Conservation (phyloP, 2,329 filamentous ascomycete species). For the Fusarium pseudoanthophilum region DNA sequence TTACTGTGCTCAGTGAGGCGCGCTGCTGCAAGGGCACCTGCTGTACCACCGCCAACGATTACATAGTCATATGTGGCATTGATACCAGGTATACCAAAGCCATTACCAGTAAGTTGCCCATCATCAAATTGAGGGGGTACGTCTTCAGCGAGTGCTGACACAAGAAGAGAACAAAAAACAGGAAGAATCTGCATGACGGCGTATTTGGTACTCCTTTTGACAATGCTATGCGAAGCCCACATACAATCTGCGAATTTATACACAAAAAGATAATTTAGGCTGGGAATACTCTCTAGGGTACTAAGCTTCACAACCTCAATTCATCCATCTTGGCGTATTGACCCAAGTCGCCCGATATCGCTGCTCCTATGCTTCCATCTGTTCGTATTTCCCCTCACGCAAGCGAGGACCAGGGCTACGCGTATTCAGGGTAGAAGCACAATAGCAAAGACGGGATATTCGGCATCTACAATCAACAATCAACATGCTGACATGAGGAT, state of each 20-base stretch:
- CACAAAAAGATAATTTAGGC: neutral
- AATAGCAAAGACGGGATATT: neutral
- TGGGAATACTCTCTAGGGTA: accelerated
- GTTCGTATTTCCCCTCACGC: neutral
- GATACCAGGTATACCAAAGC: conserved; percentile 17
- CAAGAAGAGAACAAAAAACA: neutral
- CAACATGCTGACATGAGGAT: neutral
- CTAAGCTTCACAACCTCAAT: neutral
- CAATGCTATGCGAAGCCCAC: neutral
- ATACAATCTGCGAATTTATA: neutral
- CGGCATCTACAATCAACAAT: neutral
- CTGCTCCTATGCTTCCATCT: neutral
- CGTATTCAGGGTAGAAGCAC: too few relatives aligned
- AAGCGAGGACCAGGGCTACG: neutral
- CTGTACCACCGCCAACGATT: neutral
- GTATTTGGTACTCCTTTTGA: neutral
- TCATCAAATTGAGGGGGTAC: conserved; percentile 12
- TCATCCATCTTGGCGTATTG: neutral
- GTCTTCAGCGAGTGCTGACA: conserved; percentile 7
- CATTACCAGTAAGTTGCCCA: conserved; percentile 10
- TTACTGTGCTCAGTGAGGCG: neutral
- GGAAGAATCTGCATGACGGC: neutral
- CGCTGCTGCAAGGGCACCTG: neutral
- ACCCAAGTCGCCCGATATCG: neutral
- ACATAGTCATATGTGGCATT: conserved; percentile 14